Evolutionary conservation across 176 grass and related monocot species (phyloP), one percentile per base, ranked within the genome.

Genomic region (Leersia perrieri): DNA sequence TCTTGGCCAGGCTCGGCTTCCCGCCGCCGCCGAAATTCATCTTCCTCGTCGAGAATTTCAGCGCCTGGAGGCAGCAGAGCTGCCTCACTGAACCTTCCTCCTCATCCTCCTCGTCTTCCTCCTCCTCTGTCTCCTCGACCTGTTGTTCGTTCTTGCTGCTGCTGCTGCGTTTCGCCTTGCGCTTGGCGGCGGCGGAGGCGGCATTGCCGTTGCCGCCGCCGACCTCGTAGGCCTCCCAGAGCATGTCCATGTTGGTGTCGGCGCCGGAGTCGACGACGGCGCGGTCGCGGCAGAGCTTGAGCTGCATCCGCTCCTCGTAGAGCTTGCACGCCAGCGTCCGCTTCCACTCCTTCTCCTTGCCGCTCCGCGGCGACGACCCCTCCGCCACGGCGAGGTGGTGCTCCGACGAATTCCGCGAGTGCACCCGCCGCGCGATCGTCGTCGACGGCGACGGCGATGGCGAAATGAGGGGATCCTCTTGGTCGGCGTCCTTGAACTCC

Each of bases 211-310:
- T 80, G 2, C 85, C 60, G 39, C 66, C 72, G 81, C 88, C 91
- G 16, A 83, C 77, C 86, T 99, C 96, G 82, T 95, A 95, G 58
- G 92, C 96, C 87, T 99, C 96, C 96, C 96, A 95, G 20, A 99
- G 84, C 84, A 93, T 76, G 76, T 99, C 96, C 96, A 99, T 99
- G 71, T 95, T 89, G 69, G 95, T 99, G 71, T 95, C 88, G 69
- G 95, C 87, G 15, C 80, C 79, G 51, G 75, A 87, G 61, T 89
- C 92, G 23, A 78, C 87, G 23, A 86, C 63, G 35, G 80, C 75
- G 22, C 84, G 70, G 83, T 93, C 86, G 34, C 91, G 85, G 75
- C 77, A 74, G 8, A 97, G 77, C 89, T 87, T 89, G 38, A 61
- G 63, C 32, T 90, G 91, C 66, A 95, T 95, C 25, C 92, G 71